Evolutionary conservation across 176 grass and related monocot genomes (phyloP), one percentile per base, ranked within the genome.

Genomic region (sorghum (Sorghum bicolor)): DNA sequence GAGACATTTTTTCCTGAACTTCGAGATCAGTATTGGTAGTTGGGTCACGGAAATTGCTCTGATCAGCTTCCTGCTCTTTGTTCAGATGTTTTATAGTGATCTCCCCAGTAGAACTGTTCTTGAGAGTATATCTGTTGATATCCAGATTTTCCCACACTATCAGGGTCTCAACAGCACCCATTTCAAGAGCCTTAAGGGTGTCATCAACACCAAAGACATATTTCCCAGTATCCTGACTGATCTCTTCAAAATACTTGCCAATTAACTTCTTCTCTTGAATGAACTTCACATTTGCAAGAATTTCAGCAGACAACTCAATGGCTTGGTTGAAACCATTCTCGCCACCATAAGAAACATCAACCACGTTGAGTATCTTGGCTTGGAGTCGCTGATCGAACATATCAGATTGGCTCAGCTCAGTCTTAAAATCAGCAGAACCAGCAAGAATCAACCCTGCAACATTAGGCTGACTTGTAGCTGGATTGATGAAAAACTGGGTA

Each of bases 131-230:
- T 65, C 87, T 81, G 83, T 85, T 89, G 53, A 64, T 76, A 28
- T 89, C 87, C 25, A 89, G 77, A 81, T 89, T 89, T 78, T 89
- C 87, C 83, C 87, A 89, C 63, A 89, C 87, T 55, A 89, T 89
- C 53, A 89, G 52, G 16, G 87, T 89, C 52, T 89, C 87, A 36
- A 89, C 87, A 77, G 83, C 87, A n/a, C 87, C 87, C 83, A 89
- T 89, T 71, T 89, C 87, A 82, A 85, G 87, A 71, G 83, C 83
- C 83, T 85, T 89, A 6, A 89, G 72, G 5, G 87, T 89, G 83
- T 89, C 87, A 15, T 89, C 87, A 34, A 89, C 72, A 81, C 87
- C 83, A 57, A 82, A 89, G 14, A 89, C 87, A 65, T 89, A 89
- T 55, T 89, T 89, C 72, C 83, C 83, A 57, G 87, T 89, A 80